Evolutionary conservation across 139 green algal genomes (phyloP), one percentile per base, ranked within the genome.

Genomic region (Micromonas commoda): DNA sequence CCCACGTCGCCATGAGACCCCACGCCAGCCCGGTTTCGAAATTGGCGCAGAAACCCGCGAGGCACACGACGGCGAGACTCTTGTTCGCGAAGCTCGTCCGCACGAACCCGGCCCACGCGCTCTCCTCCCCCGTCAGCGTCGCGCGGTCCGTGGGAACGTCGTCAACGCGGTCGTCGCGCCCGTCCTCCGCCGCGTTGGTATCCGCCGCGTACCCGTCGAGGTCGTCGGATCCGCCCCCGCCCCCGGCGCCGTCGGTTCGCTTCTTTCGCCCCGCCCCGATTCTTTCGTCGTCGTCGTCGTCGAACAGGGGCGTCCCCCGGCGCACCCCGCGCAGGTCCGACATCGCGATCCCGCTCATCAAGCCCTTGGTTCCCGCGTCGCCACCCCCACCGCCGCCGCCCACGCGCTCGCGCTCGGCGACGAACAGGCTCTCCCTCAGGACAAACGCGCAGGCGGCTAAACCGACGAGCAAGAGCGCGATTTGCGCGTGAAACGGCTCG

Each of bases 21-120:
- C 71, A 77, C 32, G 71, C 71, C 26, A 77, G 16, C 31, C 33
- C 71, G 33, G 71, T 69, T 66, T 77, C 53, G 52, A 77, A 45
- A 61, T 77, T 77, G 20, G 51, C 52, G 53, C 52, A 69, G 52
- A 77, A 77, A 23, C 31, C 2, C 4, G 52, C 52, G 29, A 53
- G 0, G 68, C 68, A 75, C 37, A 61, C 19, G 5, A 61, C 37
- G 37, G 20, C 20, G 19, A n/a, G 37, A 35, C 39, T 75, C 35
- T 64, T 32, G 35, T 75, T 32, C 24, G 4, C 6, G 33, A 51
- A 64, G 23, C 34, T 34, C 35, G 68, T 61, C 5, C 38, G 16
- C 28, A 63, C n/a, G 21, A 75, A 61, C 21, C 34, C 38, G 9
- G 31, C 66, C 31, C 26, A 6, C 6, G 32, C 5, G 32, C 13